phyloP scores from a whole-genome alignment of 306 rosid genomes.

The Delonix regia region DNA sequence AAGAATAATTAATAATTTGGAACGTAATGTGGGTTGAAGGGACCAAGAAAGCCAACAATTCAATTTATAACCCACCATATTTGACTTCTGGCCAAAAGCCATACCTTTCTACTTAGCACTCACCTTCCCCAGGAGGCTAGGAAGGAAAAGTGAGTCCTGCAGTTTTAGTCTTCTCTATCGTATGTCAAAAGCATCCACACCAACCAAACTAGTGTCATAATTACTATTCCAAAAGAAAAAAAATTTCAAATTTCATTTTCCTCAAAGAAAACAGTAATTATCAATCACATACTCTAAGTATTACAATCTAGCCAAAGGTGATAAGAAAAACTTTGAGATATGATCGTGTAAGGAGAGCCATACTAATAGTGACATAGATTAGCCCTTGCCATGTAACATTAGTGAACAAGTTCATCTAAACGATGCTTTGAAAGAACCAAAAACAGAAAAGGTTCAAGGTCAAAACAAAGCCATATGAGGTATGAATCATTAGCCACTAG shows the following conservation, averaged over 20 bases:
- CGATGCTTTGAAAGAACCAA: slow-evolving; percentile 4
- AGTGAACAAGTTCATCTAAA: neutral
- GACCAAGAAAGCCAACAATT: slow-evolving; percentile 14
- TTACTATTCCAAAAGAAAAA: neutral
- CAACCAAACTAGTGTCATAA: slow-evolving; percentile 17
- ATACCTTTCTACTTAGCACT: neutral
- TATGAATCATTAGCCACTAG: neutral
- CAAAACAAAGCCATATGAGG: neutral
- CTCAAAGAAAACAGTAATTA: slow-evolving; percentile 19
- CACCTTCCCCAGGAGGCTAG: slow-evolving; percentile 8
- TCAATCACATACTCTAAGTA: neutral
- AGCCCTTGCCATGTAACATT: slow-evolving; percentile 5
- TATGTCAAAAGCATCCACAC: slow-evolving; percentile 19
- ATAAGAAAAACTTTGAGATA: neutral
- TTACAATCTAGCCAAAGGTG: slow-evolving; percentile 8
- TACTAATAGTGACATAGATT: slow-evolving; percentile 2
- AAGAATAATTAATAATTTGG: slow-evolving; percentile 4
- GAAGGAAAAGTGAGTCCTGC: slow-evolving; percentile 19
- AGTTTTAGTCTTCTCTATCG: neutral
- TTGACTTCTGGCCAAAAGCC: slow-evolving; percentile 22
- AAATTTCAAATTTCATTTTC: slow-evolving; percentile 11
- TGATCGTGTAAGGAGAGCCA: slow-evolving; percentile 9
- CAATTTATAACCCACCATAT: slow-evolving; percentile 24
- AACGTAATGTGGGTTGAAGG: slow-evolving; percentile 9
- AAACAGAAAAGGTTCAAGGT: neutral